Base-by-base conservation (phyloP, 495 filamentous ascomycete species). In the Bryoglossum gracile region DNA sequence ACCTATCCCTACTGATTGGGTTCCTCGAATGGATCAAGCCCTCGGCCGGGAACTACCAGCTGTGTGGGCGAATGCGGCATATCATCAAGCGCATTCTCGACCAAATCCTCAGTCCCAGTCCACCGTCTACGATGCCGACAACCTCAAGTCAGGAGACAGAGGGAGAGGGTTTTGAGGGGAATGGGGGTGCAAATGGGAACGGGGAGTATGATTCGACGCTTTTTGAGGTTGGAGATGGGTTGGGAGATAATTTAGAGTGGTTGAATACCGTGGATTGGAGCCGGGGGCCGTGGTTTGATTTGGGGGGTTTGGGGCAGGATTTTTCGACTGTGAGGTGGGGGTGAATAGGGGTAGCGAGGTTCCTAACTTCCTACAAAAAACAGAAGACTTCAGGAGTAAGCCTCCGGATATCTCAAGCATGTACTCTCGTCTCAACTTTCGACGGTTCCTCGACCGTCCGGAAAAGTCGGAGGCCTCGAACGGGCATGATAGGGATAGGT, bases 21-120 rank as follows among this genome's bases (percentile, higher is more conserved):
- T 61, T 61, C 30, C 28, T 61, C 5, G 58, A 61, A 26, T 61
- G 58, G 58, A 34, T 61, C 24, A 43, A 46, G 10, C 58, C 58
- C 3, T 47, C 58, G 8, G 55, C 52, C 2, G 58, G 58, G 1
- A 61, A 61, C 33, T 61, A 61, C 26, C 44, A 55, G 37, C 43
- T 61, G 6, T 55, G 51, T 30, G 26, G 33, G 3, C 30, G 58
- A 1, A 55, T 61, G 54, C 14, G 55, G 16, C 28, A 50, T 4
- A 50, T 61, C 24, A 61, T 61, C 37, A 57, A 53, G 34, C 32
- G 51, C 8, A 61, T 61, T 24, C 25, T 61, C 1, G 55, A 57
- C 28, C 53, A 50, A 32, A 54, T 61, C 30, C 44, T 61, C 2
- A 54, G 58, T 24, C 26, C 26, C 13, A 30, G 6, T 5, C 26